Evolutionary conservation across 345 rosid genomes (phyloP), one percentile per base, ranked within the genome.

Genomic region (Eutrema heterophyllum): DNA sequence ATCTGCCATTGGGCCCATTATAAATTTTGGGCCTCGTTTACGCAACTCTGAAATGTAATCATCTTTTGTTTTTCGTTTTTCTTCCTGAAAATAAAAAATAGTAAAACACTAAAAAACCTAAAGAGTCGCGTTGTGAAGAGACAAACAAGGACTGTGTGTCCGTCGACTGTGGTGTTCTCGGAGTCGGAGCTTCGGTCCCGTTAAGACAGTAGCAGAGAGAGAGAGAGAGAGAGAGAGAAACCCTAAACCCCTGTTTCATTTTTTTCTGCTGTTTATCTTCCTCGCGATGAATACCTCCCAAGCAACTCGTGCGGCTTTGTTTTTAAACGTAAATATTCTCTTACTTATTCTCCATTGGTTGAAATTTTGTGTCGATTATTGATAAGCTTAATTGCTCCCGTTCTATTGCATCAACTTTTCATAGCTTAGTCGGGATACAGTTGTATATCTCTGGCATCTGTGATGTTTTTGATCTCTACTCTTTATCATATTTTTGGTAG

Each of bases 251-350:
- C 3, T 44, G 3, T 45, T 10, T 29, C 43, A 4, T 56, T 11
- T 51, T 26, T 1, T 26, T 12, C 4, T n/a, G 10, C 12, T 39
- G 2, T 29, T 16, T 56, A 66, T 64, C 60, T 13, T 35, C 70
- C 61, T 67, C 55, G 13, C 64, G 27, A 75, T 75, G 79, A 68
- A 61, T 52, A 68, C 74, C 0, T 68, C 74, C 5, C 74, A 75
- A 44, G 79, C 78, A 30, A 43, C 79, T 75, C 79, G 74, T 43
- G 74, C 79, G 26, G 49, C 79, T 75, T 6, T 53, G 38, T 75
- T 75, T 40, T 56, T 75, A 4, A 75, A 75, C 74, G 79, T 75
- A 68, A 52, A 24, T 52, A 15, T 60, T 68, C 41, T 68, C 79
- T 56, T 43, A 6, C 48, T 39, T 35, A 0, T 41, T 66, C 24